These are phyloP conservation scores for Coniochaeta sp. DNA, from an alignment of 2,329 filamentous ascomycete genomes.

Conservation along the genomic window DNA sequence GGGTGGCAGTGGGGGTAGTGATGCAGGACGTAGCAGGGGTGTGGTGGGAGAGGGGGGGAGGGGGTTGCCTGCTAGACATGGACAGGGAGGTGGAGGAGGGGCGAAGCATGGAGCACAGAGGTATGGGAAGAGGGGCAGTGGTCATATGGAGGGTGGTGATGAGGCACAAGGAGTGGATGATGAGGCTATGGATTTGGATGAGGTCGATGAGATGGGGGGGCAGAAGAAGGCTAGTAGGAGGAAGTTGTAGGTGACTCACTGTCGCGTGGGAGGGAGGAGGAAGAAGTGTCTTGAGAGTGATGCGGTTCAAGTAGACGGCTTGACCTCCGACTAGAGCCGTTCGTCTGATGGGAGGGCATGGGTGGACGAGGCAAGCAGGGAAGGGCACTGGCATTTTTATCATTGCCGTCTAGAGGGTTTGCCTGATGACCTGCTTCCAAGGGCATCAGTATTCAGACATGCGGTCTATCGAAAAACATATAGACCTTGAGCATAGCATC, in stretches of 20 bases:
- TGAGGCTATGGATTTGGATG: constrained; percentile 45
- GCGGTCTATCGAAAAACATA: too few species aligned
- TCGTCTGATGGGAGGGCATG: too few species aligned
- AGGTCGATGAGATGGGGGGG: constrained; percentile 36
- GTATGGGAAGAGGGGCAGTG: constrained; percentile 25
- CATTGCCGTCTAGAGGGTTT: too few species aligned
- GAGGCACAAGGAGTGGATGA: constrained; percentile 9
- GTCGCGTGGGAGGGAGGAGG: not conserved
- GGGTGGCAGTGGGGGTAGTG: not conserved
- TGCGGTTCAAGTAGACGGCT: not conserved
- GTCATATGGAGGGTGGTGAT: constrained; percentile 14
- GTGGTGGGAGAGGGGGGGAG: constrained; percentile 10
- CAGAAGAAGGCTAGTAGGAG: constrained; percentile 46
- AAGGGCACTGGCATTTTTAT: too few species aligned
- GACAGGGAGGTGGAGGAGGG: constrained; percentile 11
- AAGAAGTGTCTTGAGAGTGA: too few species aligned
- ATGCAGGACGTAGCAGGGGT: constrained; percentile 11
- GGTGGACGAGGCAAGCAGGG: too few species aligned
- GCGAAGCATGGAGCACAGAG: constrained; percentile 11
- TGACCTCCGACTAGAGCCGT: too few species aligned
- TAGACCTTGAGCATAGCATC: too few species aligned
- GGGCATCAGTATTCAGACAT: too few species aligned
- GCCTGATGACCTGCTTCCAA: too few species aligned
- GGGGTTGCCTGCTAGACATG: constrained; percentile 15
- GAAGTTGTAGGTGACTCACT: constrained; percentile 40